Conservation (phyloP, 169 alveolate species). For the Plasmodium yoelii region DNA sequence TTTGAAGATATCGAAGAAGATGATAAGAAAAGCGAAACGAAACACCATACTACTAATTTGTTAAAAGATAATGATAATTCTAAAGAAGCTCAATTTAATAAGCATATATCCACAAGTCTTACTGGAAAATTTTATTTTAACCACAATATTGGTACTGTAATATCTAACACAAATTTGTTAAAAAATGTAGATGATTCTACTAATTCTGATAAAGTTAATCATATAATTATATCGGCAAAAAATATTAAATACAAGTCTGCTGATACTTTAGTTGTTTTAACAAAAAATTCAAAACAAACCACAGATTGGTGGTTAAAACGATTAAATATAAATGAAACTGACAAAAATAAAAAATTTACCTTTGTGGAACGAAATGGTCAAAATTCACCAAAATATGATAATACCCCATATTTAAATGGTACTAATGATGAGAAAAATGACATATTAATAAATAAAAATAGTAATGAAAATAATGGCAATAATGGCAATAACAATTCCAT, state of each 20-base stretch:
- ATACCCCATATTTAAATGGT: not conserved
- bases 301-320: conserved; percentile 76
- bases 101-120: conserved; percentile 56
- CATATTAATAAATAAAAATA: not conserved
- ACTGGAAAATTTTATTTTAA: conserved; percentile 77
- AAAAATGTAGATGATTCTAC: conserved; percentile 18
- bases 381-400: not conserved
- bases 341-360: conserved; percentile 78
- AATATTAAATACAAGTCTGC: conserved; percentile 78
- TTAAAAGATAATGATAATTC: conserved; percentile 6
- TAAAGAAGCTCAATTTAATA: conserved; percentile 60
- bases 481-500: not conserved
- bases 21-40: conserved; percentile 19
- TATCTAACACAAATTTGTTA: conserved; percentile 44
- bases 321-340: conserved; percentile 55
- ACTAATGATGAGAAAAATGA: conserved; percentile 39
- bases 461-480: not conserved
- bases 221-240: conserved; percentile 17
- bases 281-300: conserved; percentile 79
- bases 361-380: conserved; percentile 78
- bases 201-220: conserved; percentile 55
- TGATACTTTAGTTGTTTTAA: conserved; percentile 80
- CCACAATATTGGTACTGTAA: conserved; percentile 57
- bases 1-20: conserved; percentile 19
- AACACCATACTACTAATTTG: not conserved